A percentile compares a stretch with the other conserved stretches of the same genome.
Evolutionary conservation across 2,329 filamentous ascomycete genomes (phyloP).

Genomic region (Exophiala bonariae): DNA sequence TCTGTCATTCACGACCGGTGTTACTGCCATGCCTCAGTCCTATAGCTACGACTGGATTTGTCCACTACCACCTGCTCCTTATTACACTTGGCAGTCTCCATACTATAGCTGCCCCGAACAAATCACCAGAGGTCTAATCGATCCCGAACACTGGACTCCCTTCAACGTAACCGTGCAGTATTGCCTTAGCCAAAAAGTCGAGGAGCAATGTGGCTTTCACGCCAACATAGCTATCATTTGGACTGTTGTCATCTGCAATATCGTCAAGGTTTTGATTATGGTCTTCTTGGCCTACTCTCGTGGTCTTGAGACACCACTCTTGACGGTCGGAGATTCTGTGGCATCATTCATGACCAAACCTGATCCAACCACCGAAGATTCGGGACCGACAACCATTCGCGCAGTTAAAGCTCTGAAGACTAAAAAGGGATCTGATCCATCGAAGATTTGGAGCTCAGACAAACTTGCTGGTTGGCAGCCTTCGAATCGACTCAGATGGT

Average conservation of each 20-base stretch:
- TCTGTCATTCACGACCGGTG: background rate
- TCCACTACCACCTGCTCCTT: background rate
- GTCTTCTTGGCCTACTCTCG: constrained; percentile 3
- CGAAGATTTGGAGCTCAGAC: background rate
- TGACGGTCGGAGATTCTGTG: constrained; percentile 32
- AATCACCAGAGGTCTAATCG: background rate
- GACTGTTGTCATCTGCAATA: constrained; percentile 16
- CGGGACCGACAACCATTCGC: constrained; percentile 24
- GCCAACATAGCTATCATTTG: constrained; percentile 19
- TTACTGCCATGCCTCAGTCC: background rate
- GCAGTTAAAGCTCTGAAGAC: background rate
- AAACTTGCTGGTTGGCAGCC: background rate
- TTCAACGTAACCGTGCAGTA: constrained; percentile 6
- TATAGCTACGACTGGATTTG: background rate
- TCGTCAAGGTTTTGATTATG: constrained; percentile 17
- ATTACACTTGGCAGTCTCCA: no score
- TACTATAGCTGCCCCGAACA: background rate
- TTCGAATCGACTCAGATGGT: background rate
- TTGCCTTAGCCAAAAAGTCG: constrained; percentile 12
- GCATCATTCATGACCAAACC: constrained; percentile 29
- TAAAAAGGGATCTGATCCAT: background rate
- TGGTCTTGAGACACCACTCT: constrained; percentile 21
- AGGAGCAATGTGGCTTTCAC: constrained; percentile 13
- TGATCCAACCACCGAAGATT: constrained; percentile 30
- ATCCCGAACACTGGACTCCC: background rate